Evolutionary conservation across 345 rosid genomes (phyloP).

Genomic region (Gossypium raimondii): DNA sequence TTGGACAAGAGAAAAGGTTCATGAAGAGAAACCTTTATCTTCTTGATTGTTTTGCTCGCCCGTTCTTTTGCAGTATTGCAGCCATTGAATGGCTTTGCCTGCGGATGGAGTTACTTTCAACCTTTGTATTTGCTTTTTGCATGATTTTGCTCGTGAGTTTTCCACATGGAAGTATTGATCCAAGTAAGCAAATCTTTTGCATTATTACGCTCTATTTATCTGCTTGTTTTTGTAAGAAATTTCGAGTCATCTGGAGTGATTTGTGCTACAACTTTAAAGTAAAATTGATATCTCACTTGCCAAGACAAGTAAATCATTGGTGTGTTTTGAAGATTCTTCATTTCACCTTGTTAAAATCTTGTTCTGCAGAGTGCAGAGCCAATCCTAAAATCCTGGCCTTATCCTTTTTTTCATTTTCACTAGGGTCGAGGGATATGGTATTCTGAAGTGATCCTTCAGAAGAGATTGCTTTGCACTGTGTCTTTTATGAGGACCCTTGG

Average conservation of each 20-base stretch:
- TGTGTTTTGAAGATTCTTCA: neutral
- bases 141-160: slow-evolving; percentile 97
- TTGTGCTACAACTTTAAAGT: neutral
- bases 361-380: neutral
- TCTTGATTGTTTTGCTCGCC: slow-evolving; percentile 97
- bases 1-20: slow-evolving; percentile 98
- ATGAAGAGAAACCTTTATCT: slow-evolving; percentile 96
- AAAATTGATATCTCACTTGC: neutral
- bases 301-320: neutral
- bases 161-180: slow-evolving; percentile 93
- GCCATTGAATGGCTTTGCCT: slow-evolving; percentile 99
- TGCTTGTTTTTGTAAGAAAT: neutral
- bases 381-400: neutral
- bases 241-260: neutral
- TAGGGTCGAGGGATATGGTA: slow-evolving; percentile 6
- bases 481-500: neutral
- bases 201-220: neutral
- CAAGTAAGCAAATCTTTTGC: slow-evolving; percentile 56
- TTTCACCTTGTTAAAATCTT: neutral
- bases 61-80: slow-evolving; percentile 95
- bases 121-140: slow-evolving; percentile 95
- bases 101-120: slow-evolving; percentile 96
- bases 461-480: neutral
- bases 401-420: neutral
- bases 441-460: neutral